Conservation (phyloP, 2,329 filamentous ascomycete genomes). For the Penicillium sclerotiorum region DNA sequence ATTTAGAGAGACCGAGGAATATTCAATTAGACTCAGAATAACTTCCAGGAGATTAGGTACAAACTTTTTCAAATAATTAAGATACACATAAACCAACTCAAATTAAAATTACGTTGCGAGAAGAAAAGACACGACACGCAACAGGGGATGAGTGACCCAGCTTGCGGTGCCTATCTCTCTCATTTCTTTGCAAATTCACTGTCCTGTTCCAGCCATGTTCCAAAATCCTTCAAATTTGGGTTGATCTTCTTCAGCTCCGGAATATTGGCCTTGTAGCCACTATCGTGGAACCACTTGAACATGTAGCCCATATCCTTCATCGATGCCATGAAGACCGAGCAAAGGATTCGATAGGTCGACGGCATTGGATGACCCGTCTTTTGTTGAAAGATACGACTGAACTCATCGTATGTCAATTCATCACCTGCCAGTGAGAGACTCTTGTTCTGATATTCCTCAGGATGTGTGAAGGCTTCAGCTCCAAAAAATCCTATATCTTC, state of each 20-base stretch:
- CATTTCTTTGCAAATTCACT: slow-evolving; percentile 39
- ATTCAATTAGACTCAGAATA: no score
- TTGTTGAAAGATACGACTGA: slow-evolving; percentile 50
- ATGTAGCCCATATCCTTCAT: slow-evolving; percentile 51
- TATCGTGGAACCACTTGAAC: slow-evolving; percentile 54
- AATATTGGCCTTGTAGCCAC: slow-evolving; percentile 54
- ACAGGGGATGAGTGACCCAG: neutral
- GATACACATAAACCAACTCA: no score
- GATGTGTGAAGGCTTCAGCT: slow-evolving; percentile 51
- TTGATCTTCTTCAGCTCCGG: slow-evolving; percentile 45
- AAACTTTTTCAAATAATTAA: no score
- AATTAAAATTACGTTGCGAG: no score
- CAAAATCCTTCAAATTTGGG: slow-evolving; percentile 51
- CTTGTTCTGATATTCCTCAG: slow-evolving; percentile 47
- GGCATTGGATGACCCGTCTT: slow-evolving; percentile 49
- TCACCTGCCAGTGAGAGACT: slow-evolving; percentile 56
- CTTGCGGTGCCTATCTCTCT: no score
- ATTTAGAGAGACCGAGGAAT: no score
- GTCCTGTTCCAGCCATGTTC: slow-evolving; percentile 52
- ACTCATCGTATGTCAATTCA: slow-evolving; percentile 51
- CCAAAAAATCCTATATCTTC: slow-evolving; percentile 54
- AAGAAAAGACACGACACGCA: no score
- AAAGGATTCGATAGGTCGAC: slow-evolving; percentile 44
- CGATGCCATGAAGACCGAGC: slow-evolving; percentile 43
- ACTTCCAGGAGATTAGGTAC: no score